Percentiles rank a stretch among this genome's conserved stretches.
Evolutionary conservation across 2,329 filamentous ascomycete genomes (phyloP).

Genomic region (Aspergillus ochraceoroseus): DNA sequence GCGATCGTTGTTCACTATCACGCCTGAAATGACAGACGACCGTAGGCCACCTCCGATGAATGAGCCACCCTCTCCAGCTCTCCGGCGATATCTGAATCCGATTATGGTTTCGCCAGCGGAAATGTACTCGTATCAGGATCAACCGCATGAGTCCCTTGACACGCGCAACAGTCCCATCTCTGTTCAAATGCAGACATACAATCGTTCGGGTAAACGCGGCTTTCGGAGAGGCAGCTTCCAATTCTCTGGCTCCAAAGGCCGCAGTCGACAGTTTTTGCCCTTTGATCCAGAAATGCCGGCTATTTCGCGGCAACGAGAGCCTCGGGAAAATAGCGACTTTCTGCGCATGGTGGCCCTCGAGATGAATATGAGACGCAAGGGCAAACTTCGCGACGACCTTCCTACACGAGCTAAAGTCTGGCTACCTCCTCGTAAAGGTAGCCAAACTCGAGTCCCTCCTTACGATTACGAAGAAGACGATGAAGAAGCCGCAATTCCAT

Average conservation of each 20-base stretch:
- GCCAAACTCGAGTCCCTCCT: constrained; percentile 12
- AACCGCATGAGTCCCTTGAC: constrained; percentile 33
- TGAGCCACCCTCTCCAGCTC: constrained; percentile 52
- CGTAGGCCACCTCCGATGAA: constrained; percentile 53
- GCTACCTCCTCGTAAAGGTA: constrained; percentile 52
- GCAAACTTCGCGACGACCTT: constrained; percentile 55
- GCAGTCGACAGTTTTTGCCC: constrained; percentile 35
- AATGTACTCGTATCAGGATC: constrained; percentile 43
- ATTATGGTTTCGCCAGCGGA: constrained; percentile 45
- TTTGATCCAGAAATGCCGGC: constrained; percentile 39
- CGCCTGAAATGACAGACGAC: constrained; percentile 56
- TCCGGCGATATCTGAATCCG: constrained; percentile 59
- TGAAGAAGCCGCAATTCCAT: constrained; percentile 24
- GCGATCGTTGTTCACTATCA: constrained; percentile 53
- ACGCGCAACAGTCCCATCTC: constrained; percentile 46
- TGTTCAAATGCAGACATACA: constrained; percentile 61
- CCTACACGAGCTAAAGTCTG: constrained; percentile 56
- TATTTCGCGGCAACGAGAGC: constrained; percentile 55
- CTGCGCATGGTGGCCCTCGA: constrained; percentile 60
- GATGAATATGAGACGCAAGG: constrained; percentile 62
- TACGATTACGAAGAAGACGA: constrained; percentile 19
- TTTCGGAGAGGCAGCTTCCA: constrained; percentile 30
- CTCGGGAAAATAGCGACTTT: constrained; percentile 60
- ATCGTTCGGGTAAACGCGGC: constrained; percentile 33
- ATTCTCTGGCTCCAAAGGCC: constrained; percentile 44